Base-by-base conservation (phyloP, 2,329 filamentous ascomycete genomes). In the Colletotrichum limetticola region DNA sequence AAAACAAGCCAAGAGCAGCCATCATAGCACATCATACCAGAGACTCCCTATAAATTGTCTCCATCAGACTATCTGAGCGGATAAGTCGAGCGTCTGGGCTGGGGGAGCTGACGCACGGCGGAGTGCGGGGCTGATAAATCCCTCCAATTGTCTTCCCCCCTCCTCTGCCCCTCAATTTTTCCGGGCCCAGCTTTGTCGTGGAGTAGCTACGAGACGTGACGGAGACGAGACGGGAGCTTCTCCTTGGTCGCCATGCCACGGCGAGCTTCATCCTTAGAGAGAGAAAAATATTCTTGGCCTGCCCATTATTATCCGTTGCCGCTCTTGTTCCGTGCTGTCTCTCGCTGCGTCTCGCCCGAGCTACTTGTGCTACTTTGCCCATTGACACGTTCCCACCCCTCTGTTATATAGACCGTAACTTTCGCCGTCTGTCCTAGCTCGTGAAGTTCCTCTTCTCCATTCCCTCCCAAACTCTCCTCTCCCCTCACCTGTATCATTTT, bases 141-240 rank as follows among this genome's bases (percentile, higher is more conserved):
- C 74, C 75, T 76, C 74, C 75, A 75, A 77, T 76, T 66, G 68
- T 46, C 62, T 74, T 75, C 68, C 68, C 76, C 74, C 76, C 76
- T 56, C 24, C 63, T 61, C 68, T 81, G 76, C 80, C 80, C 81
- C 80, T 81, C 81, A 82, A 81, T 82, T 82, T 76, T 79, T 82
- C 80, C 81, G 79, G 80, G 71, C 28, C 66, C 66, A 60, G 62
- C 63, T 65, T 60, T 60, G 55, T 49, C 32, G 55, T 60, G 60
- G 42, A 60, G 46, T 55, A 64, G 66, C 59, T 49, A 49, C 42
- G 59, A 46, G 58, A 68, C 60, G 35, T 35, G 46, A 42, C 70
- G 53, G 53, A 37, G 55, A 60, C 32, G 55, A 52, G 66, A 56
- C 22, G 49, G 52, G 60, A 72, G 66, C 55, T 70, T 49, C 66